Conservation (phyloP, 345 rosid genomes). For the Corymbia maculata region DNA sequence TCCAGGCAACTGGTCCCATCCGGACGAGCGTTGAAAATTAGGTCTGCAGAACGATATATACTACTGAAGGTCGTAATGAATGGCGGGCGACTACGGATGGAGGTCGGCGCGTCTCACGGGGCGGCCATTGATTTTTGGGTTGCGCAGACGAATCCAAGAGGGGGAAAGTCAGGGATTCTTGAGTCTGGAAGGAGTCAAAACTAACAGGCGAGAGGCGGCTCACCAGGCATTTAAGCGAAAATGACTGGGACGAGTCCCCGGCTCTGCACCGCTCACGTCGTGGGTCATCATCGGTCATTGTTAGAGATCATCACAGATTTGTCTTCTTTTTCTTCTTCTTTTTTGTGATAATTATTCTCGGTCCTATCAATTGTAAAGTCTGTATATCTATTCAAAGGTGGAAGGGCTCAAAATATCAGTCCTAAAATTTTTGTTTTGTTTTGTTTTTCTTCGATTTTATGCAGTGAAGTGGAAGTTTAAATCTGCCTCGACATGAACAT, state of each 20-base stretch:
- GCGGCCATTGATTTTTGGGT: neutral
- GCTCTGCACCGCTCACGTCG: neutral
- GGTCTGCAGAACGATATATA: neutral
- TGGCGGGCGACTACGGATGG: neutral
- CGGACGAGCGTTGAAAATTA: neutral
- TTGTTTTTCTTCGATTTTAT: neutral
- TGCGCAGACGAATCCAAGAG: neutral
- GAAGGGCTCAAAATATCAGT: neutral
- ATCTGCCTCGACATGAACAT: neutral
- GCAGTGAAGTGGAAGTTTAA: neutral
- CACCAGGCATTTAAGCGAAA: neutral
- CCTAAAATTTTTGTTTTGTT: neutral
- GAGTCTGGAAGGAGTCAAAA: neutral
- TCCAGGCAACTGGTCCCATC: constrained; percentile 25
- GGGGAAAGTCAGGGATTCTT: neutral
- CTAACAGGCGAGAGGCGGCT: neutral
- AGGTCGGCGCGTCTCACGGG: neutral
- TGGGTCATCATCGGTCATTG: neutral
- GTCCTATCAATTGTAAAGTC: neutral
- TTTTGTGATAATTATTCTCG: neutral
- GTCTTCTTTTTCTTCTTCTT: neutral
- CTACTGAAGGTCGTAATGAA: neutral
- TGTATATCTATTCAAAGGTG: neutral
- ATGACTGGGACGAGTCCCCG: neutral
- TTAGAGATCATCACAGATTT: neutral